Base-by-base conservation (phyloP, 148 eudicot species). In the Diospyros kaki region DNA sequence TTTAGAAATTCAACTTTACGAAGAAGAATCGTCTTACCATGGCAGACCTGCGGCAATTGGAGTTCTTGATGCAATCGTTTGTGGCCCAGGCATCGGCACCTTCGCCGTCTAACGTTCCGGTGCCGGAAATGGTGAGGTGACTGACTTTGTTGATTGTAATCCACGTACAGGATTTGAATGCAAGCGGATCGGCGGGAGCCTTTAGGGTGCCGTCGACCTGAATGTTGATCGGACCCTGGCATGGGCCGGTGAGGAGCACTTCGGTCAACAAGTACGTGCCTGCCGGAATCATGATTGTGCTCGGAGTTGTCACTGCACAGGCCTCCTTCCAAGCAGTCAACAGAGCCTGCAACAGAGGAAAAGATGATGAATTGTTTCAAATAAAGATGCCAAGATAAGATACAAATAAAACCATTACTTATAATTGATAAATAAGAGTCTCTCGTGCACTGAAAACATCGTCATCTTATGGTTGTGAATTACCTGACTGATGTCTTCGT, bases 251-350 rank as follows among this genome's bases (percentile, higher is more conserved):
- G 61, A 92, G 38, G 53, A 12, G 71, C 46, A 85, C 73, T 1
- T 80, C 61, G 0, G 58, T 68, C 66, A 86, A 43, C 0, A 2
- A 1, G 70, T 76, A 92, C 7, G 53, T 14, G 15, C 91, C 97
- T 70, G 17, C 13, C 51, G 94, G 92, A 56, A 92, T 69, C 38
- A 84, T 15, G 7, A 90, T 51, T 76, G 58, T 87, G 68, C 77
- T 72, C 2, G 88, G 79, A 12, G 56, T 69, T 62, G 78, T n/a
- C 3, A 89, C 56, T 43, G 73, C 81, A 78, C 89, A 85, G 18
- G 96, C 93, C 14, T 62, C 84, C 72, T 79, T 83, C 92, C 90
- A 91, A 15, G 90, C 89, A 38, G 13, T 60, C n/a, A 67, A 4
- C 2, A 89, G 6, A 38, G 82, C 88, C 90, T 85, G 46, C 2